Percentiles rank a stretch among this genome's conserved stretches.
Conservation (phyloP, 2,329 filamentous ascomycete species). For the Phaeosphaeriaceae sp. region DNA sequence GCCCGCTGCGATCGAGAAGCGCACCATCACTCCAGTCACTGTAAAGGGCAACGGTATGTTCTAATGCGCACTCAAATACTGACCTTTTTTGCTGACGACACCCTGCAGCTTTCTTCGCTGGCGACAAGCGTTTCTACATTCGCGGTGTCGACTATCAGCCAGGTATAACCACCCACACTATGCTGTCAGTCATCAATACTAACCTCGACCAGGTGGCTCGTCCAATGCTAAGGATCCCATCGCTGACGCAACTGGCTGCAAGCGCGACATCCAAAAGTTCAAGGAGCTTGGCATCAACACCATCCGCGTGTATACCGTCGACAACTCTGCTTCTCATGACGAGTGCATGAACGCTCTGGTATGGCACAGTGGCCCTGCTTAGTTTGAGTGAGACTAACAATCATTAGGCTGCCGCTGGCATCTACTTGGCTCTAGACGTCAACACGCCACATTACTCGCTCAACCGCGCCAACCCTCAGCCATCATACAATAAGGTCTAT, state of each 20-base stretch:
- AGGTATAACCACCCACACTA: conserved; percentile 37
- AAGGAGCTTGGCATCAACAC: conserved; percentile 88
- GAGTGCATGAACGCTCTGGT: conserved; percentile 79
- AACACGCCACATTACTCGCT: conserved; percentile 91
- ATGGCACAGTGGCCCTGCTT: neutral
- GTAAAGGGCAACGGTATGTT: conserved; percentile 66
- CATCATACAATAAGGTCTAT: conserved; percentile 87
- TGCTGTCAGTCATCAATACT: conserved; percentile 5
- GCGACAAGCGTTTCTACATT: conserved; percentile 65
- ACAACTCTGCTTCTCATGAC: conserved; percentile 83
- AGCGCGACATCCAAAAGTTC: conserved; percentile 82
- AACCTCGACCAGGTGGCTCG: conserved; percentile 58
- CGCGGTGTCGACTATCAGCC: conserved; percentile 71
- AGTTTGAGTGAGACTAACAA: neutral
- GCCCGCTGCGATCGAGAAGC: conserved; percentile 47
- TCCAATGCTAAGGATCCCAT: conserved; percentile 75
- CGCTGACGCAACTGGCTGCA: conserved; percentile 71
- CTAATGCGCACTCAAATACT: no score
- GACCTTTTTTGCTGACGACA: conserved; percentile 33
- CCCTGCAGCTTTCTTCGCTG: conserved; percentile 64
- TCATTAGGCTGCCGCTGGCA: conserved; percentile 72
- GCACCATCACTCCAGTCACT: conserved; percentile 60
- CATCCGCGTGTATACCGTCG: conserved; percentile 88
- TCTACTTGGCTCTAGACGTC: conserved; percentile 91
- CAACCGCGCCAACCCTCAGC: conserved; percentile 74